phyloP scores from a whole-genome alignment of 345 rosid genomes.

The Cardiospermum halicacabum region DNA sequence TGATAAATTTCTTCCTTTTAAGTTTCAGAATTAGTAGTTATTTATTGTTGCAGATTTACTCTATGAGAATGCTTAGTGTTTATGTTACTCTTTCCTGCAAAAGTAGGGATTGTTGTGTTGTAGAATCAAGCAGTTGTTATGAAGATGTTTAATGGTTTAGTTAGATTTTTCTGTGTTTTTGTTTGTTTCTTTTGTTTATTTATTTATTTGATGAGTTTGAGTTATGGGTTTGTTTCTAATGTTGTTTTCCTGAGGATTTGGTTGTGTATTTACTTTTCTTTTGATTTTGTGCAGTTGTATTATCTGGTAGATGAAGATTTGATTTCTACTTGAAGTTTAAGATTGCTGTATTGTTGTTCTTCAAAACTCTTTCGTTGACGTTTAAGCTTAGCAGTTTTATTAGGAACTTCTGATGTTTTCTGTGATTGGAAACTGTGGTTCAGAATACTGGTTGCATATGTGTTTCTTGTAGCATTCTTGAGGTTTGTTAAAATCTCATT shows the following conservation, averaged over 20 bases:
- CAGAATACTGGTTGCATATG: constrained; percentile 13
- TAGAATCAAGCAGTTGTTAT: background rate
- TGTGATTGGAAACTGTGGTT: constrained; percentile 10
- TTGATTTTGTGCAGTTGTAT: background rate
- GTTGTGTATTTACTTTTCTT: background rate
- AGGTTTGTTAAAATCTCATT: background rate
- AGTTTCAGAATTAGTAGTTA: background rate
- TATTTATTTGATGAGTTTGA: too few relatives aligned
- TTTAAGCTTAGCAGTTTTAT: constrained; percentile 4
- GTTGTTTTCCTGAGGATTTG: background rate
- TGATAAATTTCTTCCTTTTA: background rate
- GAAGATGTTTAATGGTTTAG: constrained; percentile 5
- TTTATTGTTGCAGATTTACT: background rate
- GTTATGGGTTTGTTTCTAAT: background rate
- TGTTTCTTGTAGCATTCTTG: background rate
- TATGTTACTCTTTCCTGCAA: background rate
- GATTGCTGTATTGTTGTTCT: background rate
- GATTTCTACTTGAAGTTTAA: background rate
- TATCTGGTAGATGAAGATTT: background rate
- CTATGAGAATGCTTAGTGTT: background rate
- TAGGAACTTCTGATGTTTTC: background rate
- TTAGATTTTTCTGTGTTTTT: background rate
- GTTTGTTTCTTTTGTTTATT: too few relatives aligned
- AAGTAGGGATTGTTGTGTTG: background rate
- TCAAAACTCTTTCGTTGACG: background rate